These are phyloP conservation scores for Gracilaria vermiculophylla DNA, from an alignment of 23 red algal species.

Conservation along the genomic window DNA sequence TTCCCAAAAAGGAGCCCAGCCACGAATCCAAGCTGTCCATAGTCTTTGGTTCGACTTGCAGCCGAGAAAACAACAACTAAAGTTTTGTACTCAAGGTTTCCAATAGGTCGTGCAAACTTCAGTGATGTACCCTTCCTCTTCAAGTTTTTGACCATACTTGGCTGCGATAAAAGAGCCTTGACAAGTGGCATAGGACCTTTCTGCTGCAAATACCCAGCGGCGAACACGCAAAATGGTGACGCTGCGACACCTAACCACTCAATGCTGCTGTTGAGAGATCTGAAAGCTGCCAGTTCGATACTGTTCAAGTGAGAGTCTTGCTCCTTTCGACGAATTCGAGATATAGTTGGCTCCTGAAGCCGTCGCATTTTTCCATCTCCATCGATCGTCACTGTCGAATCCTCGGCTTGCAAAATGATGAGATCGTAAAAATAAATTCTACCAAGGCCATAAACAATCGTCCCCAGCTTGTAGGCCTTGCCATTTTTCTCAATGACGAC, in stretches of 20 bases:
- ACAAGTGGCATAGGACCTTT: background rate
- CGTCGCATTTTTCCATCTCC: slow-evolving; percentile 1
- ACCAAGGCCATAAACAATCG: slow-evolving; percentile 12
- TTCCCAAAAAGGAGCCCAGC: slow-evolving; percentile 9
- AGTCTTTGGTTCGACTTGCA: background rate
- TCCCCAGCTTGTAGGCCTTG: background rate
- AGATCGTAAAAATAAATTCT: slow-evolving; percentile 3
- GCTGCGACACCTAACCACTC: slow-evolving; percentile 4
- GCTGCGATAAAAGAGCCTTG: background rate
- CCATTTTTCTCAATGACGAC: background rate
- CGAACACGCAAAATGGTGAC: slow-evolving; percentile 7
- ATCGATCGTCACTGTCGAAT: background rate
- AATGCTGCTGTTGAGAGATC: background rate
- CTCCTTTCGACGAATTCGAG: background rate
- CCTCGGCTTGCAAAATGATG: background rate
- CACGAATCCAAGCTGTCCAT: background rate
- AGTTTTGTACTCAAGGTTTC: background rate
- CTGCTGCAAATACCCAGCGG: slow-evolving; percentile 24
- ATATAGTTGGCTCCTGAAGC: background rate
- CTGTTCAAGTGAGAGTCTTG: background rate
- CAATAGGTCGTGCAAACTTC: background rate
- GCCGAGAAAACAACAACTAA: background rate
- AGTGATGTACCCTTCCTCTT: background rate
- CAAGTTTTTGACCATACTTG: background rate
- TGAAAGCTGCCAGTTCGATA: background rate